Percentiles rank a stretch among this genome's conserved stretches.
Conservation (phyloP, 352 stramenopile species). For the Thraustochytrium striatum region DNA sequence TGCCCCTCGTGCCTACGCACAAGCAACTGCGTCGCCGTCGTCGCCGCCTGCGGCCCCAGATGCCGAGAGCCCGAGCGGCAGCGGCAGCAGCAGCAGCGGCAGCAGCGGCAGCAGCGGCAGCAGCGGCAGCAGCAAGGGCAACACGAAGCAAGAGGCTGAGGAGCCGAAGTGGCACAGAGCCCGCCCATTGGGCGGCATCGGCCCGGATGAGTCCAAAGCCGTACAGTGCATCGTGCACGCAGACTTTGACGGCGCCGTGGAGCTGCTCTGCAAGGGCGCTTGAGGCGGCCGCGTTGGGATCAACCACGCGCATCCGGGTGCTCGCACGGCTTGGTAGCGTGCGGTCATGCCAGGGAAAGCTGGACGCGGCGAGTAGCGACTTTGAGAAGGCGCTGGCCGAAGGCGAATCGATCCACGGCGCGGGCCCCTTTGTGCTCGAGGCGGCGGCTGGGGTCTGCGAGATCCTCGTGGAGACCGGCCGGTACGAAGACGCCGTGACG, state of each 20-base stretch:
- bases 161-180: too few relatives aligned
- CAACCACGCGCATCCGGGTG: background rate
- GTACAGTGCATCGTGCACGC: background rate
- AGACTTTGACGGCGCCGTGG: conserved; percentile 1
- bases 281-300: background rate
- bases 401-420: background rate
- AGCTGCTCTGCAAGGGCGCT: background rate
- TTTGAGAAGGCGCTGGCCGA: background rate
- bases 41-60: too few relatives aligned
- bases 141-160: too few relatives aligned
- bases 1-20: too few relatives aligned
- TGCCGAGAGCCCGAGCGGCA: too few relatives aligned
- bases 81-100: too few relatives aligned
- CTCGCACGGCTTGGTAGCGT: background rate
- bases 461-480: conserved; percentile 31
- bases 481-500: background rate
- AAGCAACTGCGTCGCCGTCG: too few relatives aligned
- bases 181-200: too few relatives aligned
- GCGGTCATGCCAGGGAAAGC: conserved; percentile 3
- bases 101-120: too few relatives aligned
- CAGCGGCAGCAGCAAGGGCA: too few relatives aligned
- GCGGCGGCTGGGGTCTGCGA: conserved; percentile 12
- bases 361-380: conserved; percentile 8
- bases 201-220: background rate
- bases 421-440: background rate